Base-by-base conservation (phyloP, 306 rosid genomes). In the Fragaria vesca region DNA sequence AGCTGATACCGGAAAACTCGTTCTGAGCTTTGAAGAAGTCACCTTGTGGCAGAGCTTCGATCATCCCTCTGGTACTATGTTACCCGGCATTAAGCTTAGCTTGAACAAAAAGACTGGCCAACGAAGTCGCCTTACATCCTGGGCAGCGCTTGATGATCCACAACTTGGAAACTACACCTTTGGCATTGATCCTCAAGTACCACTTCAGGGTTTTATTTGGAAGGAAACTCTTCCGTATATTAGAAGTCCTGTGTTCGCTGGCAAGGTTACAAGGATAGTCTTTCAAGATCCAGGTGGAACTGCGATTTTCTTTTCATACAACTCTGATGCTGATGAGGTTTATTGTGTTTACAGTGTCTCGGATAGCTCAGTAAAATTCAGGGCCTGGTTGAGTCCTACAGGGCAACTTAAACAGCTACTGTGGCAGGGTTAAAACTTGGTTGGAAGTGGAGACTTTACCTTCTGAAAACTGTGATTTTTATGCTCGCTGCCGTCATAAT, bases 11-110 rank as follows among this genome's bases (percentile, higher is more conserved):
- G 81, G 83, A 11, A 83, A 83, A 30, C 28, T 79, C 5, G 67
- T 46, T 36, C 63, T 79, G 28, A 13, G 46, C 12, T 13, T 20
- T n/a, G 28, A 4, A 4, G 28, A 43, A 15, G 65, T 36, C 8
- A 38, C 58, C 5, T 4, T 71, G 11, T 88, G 94, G 94, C 83
- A 88, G 82, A 83, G 92, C 78, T 88, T 85, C 45, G 85, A 90
- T 72, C n/a, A n/a, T n/a, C n/a, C n/a, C n/a, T n/a, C n/a, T n/a
- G n/a, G n/a, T n/a, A n/a, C n/a, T n/a, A n/a, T n/a, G n/a, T n/a
- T n/a, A 38, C 83, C 92, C 1, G 75, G 70, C 12, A 48, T 80
- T 63, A 83, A 66, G 52, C 2, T 79, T 8, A 74, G 73, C 42
- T 30, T 76, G 24, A 54, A 76, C 66, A 42, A 12, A 10, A 11